These are phyloP conservation scores for Leishmania tarentolae DNA, from an alignment of 208 protist genomes.

Conservation along the genomic window DNA sequence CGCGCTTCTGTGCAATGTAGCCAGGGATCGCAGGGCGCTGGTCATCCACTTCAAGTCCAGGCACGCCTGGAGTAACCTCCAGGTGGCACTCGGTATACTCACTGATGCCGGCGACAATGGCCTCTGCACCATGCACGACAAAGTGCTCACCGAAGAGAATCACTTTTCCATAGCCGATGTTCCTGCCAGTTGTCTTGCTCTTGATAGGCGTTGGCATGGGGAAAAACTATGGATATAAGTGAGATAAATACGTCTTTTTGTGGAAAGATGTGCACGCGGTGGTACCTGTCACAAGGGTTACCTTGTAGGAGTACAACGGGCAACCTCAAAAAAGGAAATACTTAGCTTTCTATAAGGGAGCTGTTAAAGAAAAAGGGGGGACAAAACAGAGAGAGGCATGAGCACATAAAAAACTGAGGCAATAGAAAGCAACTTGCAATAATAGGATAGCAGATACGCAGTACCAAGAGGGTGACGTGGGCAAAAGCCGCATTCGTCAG, in stretches of 20 bases:
- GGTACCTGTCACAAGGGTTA: not conserved
- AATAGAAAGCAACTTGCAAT: not conserved
- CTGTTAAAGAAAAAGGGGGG: not conserved
- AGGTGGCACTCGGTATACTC: constrained; percentile 82
- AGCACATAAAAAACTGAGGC: not conserved
- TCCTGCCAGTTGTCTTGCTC: constrained; percentile 39
- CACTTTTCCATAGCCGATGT: constrained; percentile 88
- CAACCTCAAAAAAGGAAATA: not conserved
- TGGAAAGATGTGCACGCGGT: not conserved
- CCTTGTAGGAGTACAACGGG: not conserved
- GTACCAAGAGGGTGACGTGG: not conserved
- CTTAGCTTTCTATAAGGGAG: not conserved
- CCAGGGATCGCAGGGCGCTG: constrained; percentile 73
- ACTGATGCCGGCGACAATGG: constrained; percentile 77
- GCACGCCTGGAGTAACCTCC: constrained; percentile 35
- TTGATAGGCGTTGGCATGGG: constrained; percentile 44
- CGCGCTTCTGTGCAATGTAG: constrained; percentile 77
- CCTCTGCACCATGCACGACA: constrained; percentile 86
- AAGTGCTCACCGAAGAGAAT: constrained; percentile 95
- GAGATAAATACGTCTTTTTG: not conserved
- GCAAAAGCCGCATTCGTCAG: not conserved
- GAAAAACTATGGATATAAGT: not conserved
- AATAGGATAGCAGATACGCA: not conserved
- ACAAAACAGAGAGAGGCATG: not conserved
- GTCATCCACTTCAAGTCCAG: constrained; percentile 70